phyloP scores from a whole-genome alignment of 495 filamentous ascomycete genomes.

The Evansstolkia leycettana region DNA sequence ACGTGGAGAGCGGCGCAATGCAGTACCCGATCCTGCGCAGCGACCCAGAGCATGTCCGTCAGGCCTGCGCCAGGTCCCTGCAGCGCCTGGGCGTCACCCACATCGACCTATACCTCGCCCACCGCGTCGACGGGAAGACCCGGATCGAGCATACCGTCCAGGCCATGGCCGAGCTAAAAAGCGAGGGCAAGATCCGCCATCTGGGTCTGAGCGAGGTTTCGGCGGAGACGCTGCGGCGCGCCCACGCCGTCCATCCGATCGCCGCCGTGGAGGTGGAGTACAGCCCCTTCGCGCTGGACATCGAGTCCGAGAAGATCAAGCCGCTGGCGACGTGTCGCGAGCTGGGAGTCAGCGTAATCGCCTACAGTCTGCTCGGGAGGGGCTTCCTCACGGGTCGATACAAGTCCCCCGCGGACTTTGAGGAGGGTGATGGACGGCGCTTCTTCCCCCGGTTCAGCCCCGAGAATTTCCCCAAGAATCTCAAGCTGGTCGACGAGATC shows the following conservation, averaged over 20 bases:
- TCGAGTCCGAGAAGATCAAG: constrained; percentile 34
- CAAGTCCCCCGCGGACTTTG: constrained; percentile 21
- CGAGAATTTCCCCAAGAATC: constrained; percentile 35
- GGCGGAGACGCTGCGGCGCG: constrained; percentile 42
- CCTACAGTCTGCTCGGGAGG: constrained; percentile 33
- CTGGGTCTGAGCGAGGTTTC: constrained; percentile 41
- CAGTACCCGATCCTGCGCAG: constrained; percentile 23
- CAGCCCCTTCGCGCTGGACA: constrained; percentile 32
- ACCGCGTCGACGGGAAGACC: constrained; percentile 22
- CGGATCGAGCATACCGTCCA: constrained; percentile 38
- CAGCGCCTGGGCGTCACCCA: constrained; percentile 24
- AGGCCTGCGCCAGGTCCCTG: constrained; percentile 32
- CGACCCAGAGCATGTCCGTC: constrained; percentile 30
- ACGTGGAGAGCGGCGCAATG: constrained; percentile 13
- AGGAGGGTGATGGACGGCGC: constrained; percentile 15
- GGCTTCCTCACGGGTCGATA: constrained; percentile 24
- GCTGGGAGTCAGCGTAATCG: constrained; percentile 28
- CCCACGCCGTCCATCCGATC: constrained; percentile 41
- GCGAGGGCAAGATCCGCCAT: constrained; percentile 42
- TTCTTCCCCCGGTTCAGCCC: constrained; percentile 32
- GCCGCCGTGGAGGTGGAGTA: constrained; percentile 47
- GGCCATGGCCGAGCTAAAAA: constrained; percentile 34
- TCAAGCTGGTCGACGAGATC: constrained; percentile 28
- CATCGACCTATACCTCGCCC: constrained; percentile 34
- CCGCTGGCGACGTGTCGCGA: constrained; percentile 37